phyloP scores from a whole-genome alignment of 1,284 basidiomycete genomes.

The Fistulinella cinereoalba region DNA sequence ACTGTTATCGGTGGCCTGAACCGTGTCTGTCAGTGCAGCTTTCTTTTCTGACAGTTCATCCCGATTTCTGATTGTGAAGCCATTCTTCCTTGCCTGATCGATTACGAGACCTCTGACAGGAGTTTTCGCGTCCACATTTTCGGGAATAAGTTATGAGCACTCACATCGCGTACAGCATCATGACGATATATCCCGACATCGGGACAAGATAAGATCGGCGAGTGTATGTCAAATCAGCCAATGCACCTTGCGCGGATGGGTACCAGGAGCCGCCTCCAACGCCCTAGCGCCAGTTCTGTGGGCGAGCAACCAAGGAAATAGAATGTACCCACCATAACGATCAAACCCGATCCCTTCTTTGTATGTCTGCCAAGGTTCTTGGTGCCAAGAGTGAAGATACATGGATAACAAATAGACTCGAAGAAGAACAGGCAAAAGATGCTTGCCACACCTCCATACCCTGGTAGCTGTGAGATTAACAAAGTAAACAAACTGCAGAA shows the following conservation, averaged over 20 bases:
- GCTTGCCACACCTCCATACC: conserved; percentile 57
- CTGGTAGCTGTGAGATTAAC: conserved; percentile 50
- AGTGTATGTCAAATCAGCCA: conserved; percentile 57
- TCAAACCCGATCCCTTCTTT: conserved; percentile 65
- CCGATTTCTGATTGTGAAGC: conserved; percentile 50
- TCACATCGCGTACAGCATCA: conserved; percentile 57
- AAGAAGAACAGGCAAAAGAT: conserved; percentile 76
- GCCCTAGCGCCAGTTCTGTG: conserved; percentile 38
- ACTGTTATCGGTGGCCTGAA: background rate
- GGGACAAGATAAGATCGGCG: conserved; percentile 59
- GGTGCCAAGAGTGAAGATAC: conserved; percentile 72
- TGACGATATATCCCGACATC: conserved; percentile 54
- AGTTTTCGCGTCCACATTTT: background rate
- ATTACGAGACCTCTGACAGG: conserved; percentile 49
- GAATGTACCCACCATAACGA: conserved; percentile 51
- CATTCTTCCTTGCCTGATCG: conserved; percentile 46
- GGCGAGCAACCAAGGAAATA: background rate
- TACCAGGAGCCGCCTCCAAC: conserved; percentile 77
- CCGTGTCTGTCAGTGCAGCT: conserved; percentile 3
- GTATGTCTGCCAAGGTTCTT: conserved; percentile 68
- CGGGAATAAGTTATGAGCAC: conserved; percentile 20
- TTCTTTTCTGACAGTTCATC: conserved; percentile 37
- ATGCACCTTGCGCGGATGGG: conserved; percentile 66
- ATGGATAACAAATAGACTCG: conserved; percentile 71
- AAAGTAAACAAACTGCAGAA: conserved; percentile 54